Base-by-base conservation (phyloP, 2,329 filamentous ascomycete species). In the Botrytis squamosa region DNA sequence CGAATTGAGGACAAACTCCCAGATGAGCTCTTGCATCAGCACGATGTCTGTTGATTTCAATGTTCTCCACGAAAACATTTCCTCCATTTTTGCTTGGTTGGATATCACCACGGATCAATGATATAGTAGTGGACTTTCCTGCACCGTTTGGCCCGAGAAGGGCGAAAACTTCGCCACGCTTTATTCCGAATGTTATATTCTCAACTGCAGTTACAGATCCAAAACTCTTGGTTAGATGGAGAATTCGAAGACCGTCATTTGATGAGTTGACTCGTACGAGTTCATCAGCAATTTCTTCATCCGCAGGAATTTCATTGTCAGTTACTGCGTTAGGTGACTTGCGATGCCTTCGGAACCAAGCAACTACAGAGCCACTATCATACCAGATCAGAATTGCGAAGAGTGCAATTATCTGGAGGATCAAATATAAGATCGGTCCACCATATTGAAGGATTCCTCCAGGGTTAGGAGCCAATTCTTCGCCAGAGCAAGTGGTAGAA, bases 81-180 rank as follows among this genome's bases (percentile, higher is more conserved):
- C 94, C 93, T n/a, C 89, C 88, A 71, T 89, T 88, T 72, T 84
- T 84, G 67, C 84, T 85, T 0, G 94, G 94, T 70, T 90, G 89
- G 42, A 95, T 87, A 79, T 98, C 95, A n/a, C 95, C 95, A 75
- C 95, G 89, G 77, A 98, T 94, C 62, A 97, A 85, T 1, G 91
- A 93, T 78, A 98, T 97, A 0, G 92, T 97, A 0, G 94, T 97
- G 0, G 91, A 94, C 79, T 98, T 98, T 73, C 95, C 95, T 1
- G 95, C 95, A 38, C 95, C 94, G 80, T 97, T 97, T 25, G 95
- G 94, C 0, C 95, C 95, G 1, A 98, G 87, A 0, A 98, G 86
- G 0, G 94, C 94, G 82, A 97, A 97, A 0, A 97, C 92, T 81
- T 97, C 92, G 68, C 93, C 92, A 67, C 89, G 89, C 25, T 88